Evolutionary conservation across 2,329 filamentous ascomycete species (phyloP).

Genomic region (Boeremia lycopersici): DNA sequence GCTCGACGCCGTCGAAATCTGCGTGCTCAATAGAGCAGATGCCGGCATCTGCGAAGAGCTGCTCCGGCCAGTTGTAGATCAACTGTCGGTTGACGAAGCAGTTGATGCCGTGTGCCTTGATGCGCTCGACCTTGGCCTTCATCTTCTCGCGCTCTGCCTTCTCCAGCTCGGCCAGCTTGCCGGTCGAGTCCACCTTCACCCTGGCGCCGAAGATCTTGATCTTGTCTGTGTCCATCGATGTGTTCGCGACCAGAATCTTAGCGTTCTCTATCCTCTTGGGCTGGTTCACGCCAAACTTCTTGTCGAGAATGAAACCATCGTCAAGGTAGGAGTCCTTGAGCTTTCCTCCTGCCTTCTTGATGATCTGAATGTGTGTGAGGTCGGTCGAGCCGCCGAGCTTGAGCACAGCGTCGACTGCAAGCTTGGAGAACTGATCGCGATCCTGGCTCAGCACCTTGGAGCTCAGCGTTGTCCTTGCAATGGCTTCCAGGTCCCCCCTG

Average conservation of each 20-base stretch:
- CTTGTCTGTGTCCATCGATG: conserved; percentile 99
- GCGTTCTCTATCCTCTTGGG: conserved; percentile 97
- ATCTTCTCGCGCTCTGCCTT: conserved; percentile 99
- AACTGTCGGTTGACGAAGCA: conserved; percentile 99
- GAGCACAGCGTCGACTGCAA: conserved; percentile 90
- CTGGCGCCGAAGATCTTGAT: conserved; percentile 99
- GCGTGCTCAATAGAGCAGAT: conserved; percentile 99
- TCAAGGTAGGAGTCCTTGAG: conserved; percentile 97
- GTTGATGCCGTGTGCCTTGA: conserved; percentile 98
- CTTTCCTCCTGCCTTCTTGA: conserved; percentile 99
- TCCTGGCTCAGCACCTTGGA: conserved; percentile 97
- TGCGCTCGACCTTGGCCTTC: conserved; percentile 98
- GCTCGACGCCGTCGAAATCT: conserved; percentile 97
- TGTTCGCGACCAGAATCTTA: conserved; percentile 97
- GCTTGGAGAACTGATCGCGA: conserved; percentile 84
- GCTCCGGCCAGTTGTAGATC: conserved; percentile 99
- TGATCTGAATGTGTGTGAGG: conserved; percentile 97
- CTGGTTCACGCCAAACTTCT: conserved; percentile 98
- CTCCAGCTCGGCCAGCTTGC: conserved; percentile 96
- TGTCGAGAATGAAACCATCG: conserved; percentile 97
- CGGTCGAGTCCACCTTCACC: conserved; percentile 94
- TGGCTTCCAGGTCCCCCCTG: conserved; percentile 85
- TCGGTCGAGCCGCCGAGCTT: conserved; percentile 89
- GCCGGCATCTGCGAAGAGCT: conserved; percentile 95
- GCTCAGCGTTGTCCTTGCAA: conserved; percentile 93